A percentile compares a stretch with the other conserved stretches of the same genome.
Evolutionary conservation across 2,329 filamentous ascomycete genomes (phyloP).

Genomic region (Fusarium heterosporum): DNA sequence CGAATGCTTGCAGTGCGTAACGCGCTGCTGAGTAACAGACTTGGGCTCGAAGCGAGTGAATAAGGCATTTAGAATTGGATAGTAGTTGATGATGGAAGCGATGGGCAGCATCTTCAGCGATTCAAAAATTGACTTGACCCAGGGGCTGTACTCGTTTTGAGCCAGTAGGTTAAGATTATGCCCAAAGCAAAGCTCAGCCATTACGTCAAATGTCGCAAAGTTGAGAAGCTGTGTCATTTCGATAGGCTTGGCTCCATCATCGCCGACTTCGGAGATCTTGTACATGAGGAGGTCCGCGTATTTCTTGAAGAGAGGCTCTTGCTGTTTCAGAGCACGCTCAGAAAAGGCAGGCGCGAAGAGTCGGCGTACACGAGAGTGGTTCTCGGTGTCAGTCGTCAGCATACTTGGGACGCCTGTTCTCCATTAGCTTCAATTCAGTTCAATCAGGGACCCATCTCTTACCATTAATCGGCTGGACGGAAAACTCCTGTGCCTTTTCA

Average conservation of each 20-base stretch:
- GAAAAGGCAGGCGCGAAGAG: slow-evolving; percentile 23
- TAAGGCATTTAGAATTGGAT: slow-evolving; percentile 1
- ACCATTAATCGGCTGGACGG: slow-evolving; percentile 17
- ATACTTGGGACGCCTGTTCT: slow-evolving; percentile 15
- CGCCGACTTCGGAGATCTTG: slow-evolving; percentile 13
- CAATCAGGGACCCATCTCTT: accelerated
- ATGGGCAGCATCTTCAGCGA: slow-evolving; percentile 8
- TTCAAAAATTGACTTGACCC: slow-evolving; percentile 44
- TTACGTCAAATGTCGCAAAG: slow-evolving; percentile 47
- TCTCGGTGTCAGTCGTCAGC: neutral
- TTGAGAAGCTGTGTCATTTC: slow-evolving; percentile 22
- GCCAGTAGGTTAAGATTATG: slow-evolving; percentile 44
- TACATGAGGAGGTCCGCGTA: slow-evolving; percentile 20
- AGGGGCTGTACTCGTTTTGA: slow-evolving; percentile 43
- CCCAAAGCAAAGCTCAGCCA: slow-evolving; percentile 47
- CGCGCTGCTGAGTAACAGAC: slow-evolving; percentile 3
- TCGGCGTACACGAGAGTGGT: slow-evolving; percentile 10
- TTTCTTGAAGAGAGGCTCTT: slow-evolving; percentile 19
- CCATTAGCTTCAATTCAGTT: neutral
- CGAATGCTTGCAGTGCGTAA: slow-evolving; percentile 12
- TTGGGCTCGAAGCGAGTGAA: slow-evolving; percentile 18
- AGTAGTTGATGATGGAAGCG: slow-evolving; percentile 9
- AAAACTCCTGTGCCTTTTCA: slow-evolving; percentile 19
- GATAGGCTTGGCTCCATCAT: slow-evolving; percentile 3
- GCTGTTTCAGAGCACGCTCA: slow-evolving; percentile 25